Base-by-base conservation (phyloP, 2,329 filamentous ascomycete genomes). In the Coleophoma cylindrospora region DNA sequence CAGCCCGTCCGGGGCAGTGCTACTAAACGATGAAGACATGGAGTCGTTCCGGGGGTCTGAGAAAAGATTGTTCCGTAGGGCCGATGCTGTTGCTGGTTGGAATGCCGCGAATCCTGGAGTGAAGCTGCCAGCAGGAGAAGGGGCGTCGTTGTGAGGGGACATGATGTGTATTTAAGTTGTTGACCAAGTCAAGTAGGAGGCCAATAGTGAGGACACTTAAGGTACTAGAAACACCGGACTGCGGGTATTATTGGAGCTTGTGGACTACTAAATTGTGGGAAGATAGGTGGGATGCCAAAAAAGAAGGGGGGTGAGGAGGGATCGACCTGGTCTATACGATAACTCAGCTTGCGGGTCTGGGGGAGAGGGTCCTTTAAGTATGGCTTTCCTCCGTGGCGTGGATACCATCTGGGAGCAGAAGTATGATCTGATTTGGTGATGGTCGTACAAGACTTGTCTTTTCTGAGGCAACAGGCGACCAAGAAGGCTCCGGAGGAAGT, bases 61-160 rank as follows among this genome's bases (percentile, higher is more conserved):
- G 40, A 63, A 68, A 66, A 68, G 58, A 57, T 17, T 27, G 19
- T 50, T 52, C 43, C 57, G 48, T 5, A 63, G 56, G 32, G 44
- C 49, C 14, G 58, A 60, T 33, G 38, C 50, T 47, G 9, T 55
- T 45, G 53, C 38, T 50, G 53, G 51, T 48, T 34, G 40, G 36
- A 38, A 32, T 33, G 44, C 40, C 43, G 68, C 68, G 59, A 74
- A 73, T 46, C 67, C 64, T 53, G 66, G 61, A n/a, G 68, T 68
- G 59, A 70, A 75, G 65, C 70, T 74, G 38, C 68, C 67, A 37
- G 67, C 60, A n/a, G 73, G 69, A n/a, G 72, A 75, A 21, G 69
- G 70, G 33, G 71, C 68, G 57, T 76, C 70, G 56, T 70, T 74
- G 61, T 76, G 73, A 37, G 73, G 74, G 54, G 73, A 61, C 74